A percentile compares a stretch with the other conserved stretches of the same genome.
phyloP scores from a whole-genome alignment of 2,329 filamentous ascomycete genomes.

The Alternaria sp. region DNA sequence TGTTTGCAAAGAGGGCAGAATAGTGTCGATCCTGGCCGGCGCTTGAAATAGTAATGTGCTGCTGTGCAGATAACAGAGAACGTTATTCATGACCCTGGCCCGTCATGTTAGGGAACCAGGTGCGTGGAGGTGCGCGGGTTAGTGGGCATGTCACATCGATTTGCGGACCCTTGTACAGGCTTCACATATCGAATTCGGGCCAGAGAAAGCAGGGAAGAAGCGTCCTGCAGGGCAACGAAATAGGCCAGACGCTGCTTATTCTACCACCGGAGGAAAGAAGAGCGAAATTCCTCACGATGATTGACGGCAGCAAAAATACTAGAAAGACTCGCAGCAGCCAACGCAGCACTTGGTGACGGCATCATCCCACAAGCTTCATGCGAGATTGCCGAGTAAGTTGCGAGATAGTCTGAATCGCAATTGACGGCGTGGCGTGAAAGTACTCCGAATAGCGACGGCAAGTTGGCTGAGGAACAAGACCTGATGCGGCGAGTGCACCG shows the following conservation, averaged over 20 bases:
- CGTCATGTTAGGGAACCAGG: slow-evolving; percentile 1
- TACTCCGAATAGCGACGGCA: background rate
- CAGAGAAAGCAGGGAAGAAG: slow-evolving; percentile 15
- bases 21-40: background rate
- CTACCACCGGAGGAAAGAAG: background rate
- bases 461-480: background rate
- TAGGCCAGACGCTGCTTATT: background rate
- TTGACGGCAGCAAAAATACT: background rate
- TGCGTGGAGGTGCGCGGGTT: slow-evolving; percentile 10
- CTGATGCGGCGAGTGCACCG: background rate
- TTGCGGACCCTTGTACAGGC: slow-evolving; percentile 12
- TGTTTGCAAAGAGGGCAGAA: background rate
- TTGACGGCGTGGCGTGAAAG: background rate
- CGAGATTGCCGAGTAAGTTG: slow-evolving; percentile 3
- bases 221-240: slow-evolving; percentile 8
- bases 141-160: slow-evolving; percentile 17
- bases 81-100: slow-evolving; percentile 5
- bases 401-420: background rate
- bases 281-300: background rate
- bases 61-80: slow-evolving; percentile 14
- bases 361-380: background rate
- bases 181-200: slow-evolving; percentile 6
- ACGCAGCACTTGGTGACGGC: slow-evolving; percentile 5
- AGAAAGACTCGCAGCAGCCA: background rate
- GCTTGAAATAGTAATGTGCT: slow-evolving; percentile 7